Evolutionary conservation across 2,329 filamentous ascomycete genomes (phyloP).

Genomic region (Ophiognomonia clavigignenti-juglandacearum): DNA sequence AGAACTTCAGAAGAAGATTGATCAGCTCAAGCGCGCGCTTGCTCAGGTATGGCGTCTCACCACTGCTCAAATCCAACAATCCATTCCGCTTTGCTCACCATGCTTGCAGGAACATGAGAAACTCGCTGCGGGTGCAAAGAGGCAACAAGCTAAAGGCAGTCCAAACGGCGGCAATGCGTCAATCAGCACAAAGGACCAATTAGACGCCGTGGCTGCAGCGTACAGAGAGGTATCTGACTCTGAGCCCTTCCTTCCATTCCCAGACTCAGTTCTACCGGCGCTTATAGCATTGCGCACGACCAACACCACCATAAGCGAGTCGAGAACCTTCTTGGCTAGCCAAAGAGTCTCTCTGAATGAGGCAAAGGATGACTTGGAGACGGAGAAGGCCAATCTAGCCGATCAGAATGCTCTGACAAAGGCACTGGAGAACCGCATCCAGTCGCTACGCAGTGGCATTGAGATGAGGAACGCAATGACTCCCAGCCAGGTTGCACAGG

Average conservation of each 20-base stretch:
- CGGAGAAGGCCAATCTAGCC: slow-evolving; percentile 43
- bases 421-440: slow-evolving; percentile 53
- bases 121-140: not conserved
- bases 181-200: slow-evolving; percentile 7
- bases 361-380: slow-evolving; percentile 42
- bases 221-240: slow-evolving; percentile 59
- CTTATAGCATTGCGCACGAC: slow-evolving; percentile 67
- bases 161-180: not conserved
- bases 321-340: slow-evolving; percentile 51
- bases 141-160: not conserved
- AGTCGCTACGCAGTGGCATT: slow-evolving; percentile 52
- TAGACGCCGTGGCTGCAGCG: slow-evolving; percentile 54
- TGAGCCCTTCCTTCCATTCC: slow-evolving; percentile 61
- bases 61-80: slow-evolving; percentile 13
- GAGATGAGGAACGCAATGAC: slow-evolving; percentile 53
- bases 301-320: slow-evolving; percentile 59
- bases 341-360: slow-evolving; percentile 38
- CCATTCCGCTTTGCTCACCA: slow-evolving; percentile 13
- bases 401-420: slow-evolving; percentile 53
- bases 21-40: slow-evolving; percentile 48
- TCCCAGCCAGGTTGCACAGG: slow-evolving; percentile 56
- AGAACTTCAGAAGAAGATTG: slow-evolving; percentile 57
- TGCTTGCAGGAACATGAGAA: slow-evolving; percentile 19
- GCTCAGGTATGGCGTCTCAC: slow-evolving; percentile 32
- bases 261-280: slow-evolving; percentile 64